A percentile compares a stretch with the other conserved stretches of the same genome.
Evolutionary conservation across 331 rosid species (phyloP).

Genomic region (Pyracantha coccinea): DNA sequence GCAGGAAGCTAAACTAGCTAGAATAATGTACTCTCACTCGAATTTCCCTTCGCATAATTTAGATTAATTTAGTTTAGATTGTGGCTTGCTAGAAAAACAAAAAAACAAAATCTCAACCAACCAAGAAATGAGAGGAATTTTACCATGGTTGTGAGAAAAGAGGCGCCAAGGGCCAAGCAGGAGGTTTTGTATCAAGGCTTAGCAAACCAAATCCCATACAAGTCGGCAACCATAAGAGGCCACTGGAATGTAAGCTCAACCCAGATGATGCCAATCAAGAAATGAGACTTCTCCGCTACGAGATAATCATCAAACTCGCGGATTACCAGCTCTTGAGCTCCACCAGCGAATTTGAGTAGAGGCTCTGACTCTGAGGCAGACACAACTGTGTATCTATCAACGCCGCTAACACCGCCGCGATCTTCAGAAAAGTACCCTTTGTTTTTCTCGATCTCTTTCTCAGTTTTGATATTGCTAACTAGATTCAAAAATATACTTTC

Average conservation of each 20-base stretch:
- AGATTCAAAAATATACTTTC: no score
- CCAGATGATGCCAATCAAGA: constrained; percentile 54
- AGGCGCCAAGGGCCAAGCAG: constrained; percentile 61
- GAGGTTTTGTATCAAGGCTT: constrained; percentile 65
- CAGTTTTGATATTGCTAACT: no score
- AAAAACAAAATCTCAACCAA: no score
- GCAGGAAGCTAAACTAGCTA: no score
- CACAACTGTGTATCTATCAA: constrained; percentile 44
- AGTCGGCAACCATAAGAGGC: constrained; percentile 50
- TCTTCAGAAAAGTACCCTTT: no score
- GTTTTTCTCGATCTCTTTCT: no score
- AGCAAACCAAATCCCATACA: constrained; percentile 38
- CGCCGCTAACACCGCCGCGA: constrained; percentile 39
- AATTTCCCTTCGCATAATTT: no score
- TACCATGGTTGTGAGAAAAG: constrained; percentile 53
- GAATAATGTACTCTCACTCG: no score
- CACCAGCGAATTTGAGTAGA: constrained; percentile 36
- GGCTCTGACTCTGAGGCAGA: constrained; percentile 20
- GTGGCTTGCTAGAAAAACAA: no score
- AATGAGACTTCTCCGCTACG: constrained; percentile 43
- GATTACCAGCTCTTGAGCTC: constrained; percentile 37
- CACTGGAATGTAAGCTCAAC: constrained; percentile 61
- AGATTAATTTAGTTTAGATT: no score
- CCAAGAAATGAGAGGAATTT: no score
- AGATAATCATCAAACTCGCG: constrained; percentile 46